These are phyloP conservation scores for Lactarius sp. DNA, from an alignment of 768 basidiomycete species.

Conservation along the genomic window DNA sequence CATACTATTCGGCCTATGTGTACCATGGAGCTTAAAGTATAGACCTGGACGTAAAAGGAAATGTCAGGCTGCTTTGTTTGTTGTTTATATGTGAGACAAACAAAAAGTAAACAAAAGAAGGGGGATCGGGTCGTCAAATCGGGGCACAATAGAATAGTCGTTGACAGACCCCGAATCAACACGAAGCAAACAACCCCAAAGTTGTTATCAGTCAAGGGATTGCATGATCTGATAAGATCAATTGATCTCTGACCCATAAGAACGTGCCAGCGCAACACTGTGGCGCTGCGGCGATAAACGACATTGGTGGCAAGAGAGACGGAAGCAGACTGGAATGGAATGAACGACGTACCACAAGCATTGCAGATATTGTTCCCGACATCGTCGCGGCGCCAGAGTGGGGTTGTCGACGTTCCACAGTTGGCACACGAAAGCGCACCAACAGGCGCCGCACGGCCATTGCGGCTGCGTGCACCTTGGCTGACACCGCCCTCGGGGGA, in stretches of 20 bases:
- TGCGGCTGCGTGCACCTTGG: constrained; percentile 20
- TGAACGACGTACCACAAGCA: constrained; percentile 73
- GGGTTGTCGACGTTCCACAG: constrained; percentile 86
- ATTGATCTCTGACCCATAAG: constrained; percentile 14
- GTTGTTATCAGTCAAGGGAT: constrained; percentile 37
- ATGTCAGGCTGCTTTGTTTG: constrained; percentile 17
- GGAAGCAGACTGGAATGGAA: constrained; percentile 26
- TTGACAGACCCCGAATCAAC: not conserved
- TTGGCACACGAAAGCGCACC: constrained; percentile 83
- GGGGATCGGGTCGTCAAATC: no score
- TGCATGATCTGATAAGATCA: constrained; percentile 30
- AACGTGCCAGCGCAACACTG: constrained; percentile 22
- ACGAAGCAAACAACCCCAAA: constrained; percentile 13
- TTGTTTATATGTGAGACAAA: not conserved
- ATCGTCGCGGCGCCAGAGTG: constrained; percentile 85
- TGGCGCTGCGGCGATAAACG: constrained; percentile 16
- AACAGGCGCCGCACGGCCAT: constrained; percentile 39
- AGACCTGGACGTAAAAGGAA: constrained; percentile 54
- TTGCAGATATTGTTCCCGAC: constrained; percentile 93
- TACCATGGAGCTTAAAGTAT: constrained; percentile 97
- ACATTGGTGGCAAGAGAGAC: constrained; percentile 21
- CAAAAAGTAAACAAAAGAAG: not conserved
- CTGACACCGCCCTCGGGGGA: constrained; percentile 19
- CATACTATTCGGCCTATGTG: constrained; percentile 96
- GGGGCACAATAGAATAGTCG: not conserved